Evolutionary conservation across 257 asterid species (phyloP).

Genomic region (Mitragyna speciosa): DNA sequence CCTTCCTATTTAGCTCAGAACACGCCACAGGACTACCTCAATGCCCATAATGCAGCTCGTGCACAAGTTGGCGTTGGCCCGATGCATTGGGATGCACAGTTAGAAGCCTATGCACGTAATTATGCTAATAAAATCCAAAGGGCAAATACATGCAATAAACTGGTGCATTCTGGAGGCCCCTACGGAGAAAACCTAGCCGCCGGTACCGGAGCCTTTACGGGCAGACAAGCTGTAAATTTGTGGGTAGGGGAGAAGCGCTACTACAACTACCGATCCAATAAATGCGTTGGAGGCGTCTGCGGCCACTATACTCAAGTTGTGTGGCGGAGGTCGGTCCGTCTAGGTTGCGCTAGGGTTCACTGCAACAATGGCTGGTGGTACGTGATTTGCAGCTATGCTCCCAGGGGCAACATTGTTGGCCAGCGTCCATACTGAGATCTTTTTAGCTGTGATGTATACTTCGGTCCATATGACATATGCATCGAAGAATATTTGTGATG

Average conservation of each 20-base stretch:
- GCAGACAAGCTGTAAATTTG: constrained; percentile 18
- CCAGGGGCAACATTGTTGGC: constrained; percentile 18
- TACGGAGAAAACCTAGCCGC: constrained; percentile 23
- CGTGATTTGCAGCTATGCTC: constrained; percentile 21
- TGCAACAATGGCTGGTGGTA: constrained; percentile 19
- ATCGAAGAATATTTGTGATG: no score
- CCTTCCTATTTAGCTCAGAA: constrained; percentile 26
- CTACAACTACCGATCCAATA: constrained; percentile 18
- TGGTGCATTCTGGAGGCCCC: constrained; percentile 4
- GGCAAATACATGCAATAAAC: constrained; percentile 5
- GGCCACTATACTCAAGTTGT: constrained; percentile 43
- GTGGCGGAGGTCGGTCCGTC: constrained; percentile 22
- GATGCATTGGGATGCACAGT: constrained; percentile 40
- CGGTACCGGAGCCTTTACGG: constrained; percentile 13
- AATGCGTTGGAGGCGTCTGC: constrained; percentile 23
- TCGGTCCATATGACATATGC: no score
- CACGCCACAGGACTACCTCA: constrained; percentile 22
- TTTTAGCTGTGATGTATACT: no score
- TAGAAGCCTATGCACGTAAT: constrained; percentile 41
- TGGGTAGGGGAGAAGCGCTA: constrained; percentile 25
- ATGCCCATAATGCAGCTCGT: constrained; percentile 42
- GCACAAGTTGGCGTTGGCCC: constrained; percentile 29
- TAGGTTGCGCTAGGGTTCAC: constrained; percentile 42
- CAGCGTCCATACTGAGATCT: constrained; percentile 9
- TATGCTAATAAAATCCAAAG: constrained; percentile 15